Percentiles rank a stretch among this genome's conserved stretches.
Evolutionary conservation across 2,329 filamentous ascomycete species (phyloP).

Genomic region (Pyrenochaeta sp.): DNA sequence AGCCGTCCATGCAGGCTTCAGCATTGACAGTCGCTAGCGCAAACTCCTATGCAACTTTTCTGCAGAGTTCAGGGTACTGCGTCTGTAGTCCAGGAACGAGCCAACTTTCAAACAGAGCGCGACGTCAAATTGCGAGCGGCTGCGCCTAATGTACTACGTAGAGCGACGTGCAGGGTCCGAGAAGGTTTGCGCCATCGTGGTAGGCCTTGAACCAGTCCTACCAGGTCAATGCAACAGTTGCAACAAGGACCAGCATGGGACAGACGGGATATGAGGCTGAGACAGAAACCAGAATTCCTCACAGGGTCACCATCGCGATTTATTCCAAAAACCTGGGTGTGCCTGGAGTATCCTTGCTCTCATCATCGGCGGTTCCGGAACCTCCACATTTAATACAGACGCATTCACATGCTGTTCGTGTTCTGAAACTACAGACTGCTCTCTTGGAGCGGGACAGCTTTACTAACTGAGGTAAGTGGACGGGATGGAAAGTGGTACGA

Average conservation of each 20-base stretch:
- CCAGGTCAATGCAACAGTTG: conserved; percentile 17
- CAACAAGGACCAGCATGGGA: conserved; percentile 10
- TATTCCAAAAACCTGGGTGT: not conserved
- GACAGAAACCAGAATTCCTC: conserved; percentile 5
- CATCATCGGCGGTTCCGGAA: conserved; percentile 11
- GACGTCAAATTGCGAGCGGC: conserved; percentile 9
- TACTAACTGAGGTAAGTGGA: conserved; percentile 9
- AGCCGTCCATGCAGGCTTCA: conserved; percentile 8
- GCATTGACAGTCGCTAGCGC: conserved; percentile 11
- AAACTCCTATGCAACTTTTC: conserved; percentile 16
- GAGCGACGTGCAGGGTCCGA: conserved; percentile 2
- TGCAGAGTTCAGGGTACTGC: conserved; percentile 13
- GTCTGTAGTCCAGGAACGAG: conserved; percentile 19
- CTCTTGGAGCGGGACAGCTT: conserved; percentile 10
- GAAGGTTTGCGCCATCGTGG: conserved; percentile 7
- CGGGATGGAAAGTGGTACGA: conserved; percentile 5
- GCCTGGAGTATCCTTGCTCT: conserved; percentile 3
- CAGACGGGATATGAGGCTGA: conserved; percentile 4
- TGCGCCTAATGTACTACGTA: conserved; percentile 3
- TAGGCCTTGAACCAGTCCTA: conserved; percentile 3
- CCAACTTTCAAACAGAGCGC: conserved; percentile 14
- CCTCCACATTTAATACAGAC: conserved; percentile 5
- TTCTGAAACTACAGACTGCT: conserved; percentile 10
- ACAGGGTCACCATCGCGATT: conserved; percentile 8
- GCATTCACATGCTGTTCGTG: conserved; percentile 12